Base-by-base conservation (phyloP, 192 early-diverging fungal genomes). In the Backusella mclennaniae region DNA sequence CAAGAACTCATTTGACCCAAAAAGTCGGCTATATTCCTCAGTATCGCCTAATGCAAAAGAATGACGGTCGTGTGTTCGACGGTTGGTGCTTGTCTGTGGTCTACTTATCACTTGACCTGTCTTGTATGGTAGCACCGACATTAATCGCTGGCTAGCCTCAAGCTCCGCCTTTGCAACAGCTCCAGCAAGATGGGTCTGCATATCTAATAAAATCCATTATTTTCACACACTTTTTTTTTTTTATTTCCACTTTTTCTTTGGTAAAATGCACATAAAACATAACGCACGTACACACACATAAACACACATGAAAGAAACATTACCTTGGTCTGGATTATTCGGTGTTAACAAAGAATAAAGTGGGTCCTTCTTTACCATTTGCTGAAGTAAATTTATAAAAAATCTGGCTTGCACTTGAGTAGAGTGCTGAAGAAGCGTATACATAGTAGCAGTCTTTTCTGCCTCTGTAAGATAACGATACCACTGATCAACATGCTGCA, bases 401-500 rank as follows among this genome's bases (percentile, higher is more conserved):
- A 99, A 99, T 23, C 96, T 90, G 74, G 94, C 91, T 83, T 99
- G 97, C 46, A 99, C 92, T 68, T 89, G 94, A 15, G 92, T 94
- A 29, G 93, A 91, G 82, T 95, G 91, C 84, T 97, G 95, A 70
- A 99, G 85, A 44, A 99, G 89, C 49, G 93, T 91, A 86, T 97
- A 98, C 69, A 99, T 88, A 26, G 95, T 91, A 23, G 95, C 91
- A 4, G 96, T 98, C 26, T 95, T 86, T 84, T 99, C 97, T 35
- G 95, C 90, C 77, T 98, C 96, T 5, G 91, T 89, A 69, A 98
- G 86, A 19, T 96, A 94, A 2, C 89, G 87, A 85, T 98, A 98
- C 97, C 97, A 99, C 76, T 98, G 92, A 81, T 99, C 96, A 46
- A 99, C 95, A 67, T 95, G 94, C 67, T 90, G 89, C 42, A 98